Percentiles rank a stretch among this genome's conserved stretches.
Conservation (phyloP, 495 filamentous ascomycete species). For the Aspergillus haitiensis region DNA sequence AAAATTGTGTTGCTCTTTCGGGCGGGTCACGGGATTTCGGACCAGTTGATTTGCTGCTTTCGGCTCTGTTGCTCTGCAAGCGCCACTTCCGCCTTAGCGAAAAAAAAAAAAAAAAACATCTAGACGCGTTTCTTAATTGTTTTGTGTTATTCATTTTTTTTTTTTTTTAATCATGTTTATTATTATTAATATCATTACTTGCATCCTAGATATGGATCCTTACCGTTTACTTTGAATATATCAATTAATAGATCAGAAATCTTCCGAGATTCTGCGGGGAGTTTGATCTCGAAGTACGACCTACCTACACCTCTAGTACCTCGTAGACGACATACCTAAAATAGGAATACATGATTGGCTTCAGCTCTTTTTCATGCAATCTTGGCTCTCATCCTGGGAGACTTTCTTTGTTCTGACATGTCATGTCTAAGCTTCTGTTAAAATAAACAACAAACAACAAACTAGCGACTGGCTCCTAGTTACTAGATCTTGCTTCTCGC, state of each 20-base stretch:
- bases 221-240: too few relatives aligned
- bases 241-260: too few relatives aligned
- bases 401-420: conserved; percentile 2
- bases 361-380: not conserved
- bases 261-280: too few relatives aligned
- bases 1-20: conserved; percentile 31
- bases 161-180: not conserved
- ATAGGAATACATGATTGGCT: not conserved
- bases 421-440: not conserved
- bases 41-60: conserved; percentile 26
- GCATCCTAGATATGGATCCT: too few relatives aligned
- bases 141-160: too few relatives aligned
- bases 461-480: too few relatives aligned
- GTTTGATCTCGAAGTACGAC: too few relatives aligned
- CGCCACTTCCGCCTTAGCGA: conserved; percentile 34
- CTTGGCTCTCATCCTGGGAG: not conserved
- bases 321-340: not conserved
- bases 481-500: too few relatives aligned
- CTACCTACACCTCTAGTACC: too few relatives aligned
- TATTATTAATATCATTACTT: not conserved
- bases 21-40: conserved; percentile 24
- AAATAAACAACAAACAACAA: too few relatives aligned
- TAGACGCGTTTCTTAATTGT: conserved; percentile 9
- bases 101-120: conserved; percentile 3
- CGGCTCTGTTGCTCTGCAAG: conserved; percentile 15